Evolutionary conservation across 306 rosid genomes (phyloP).

Genomic region (Abrus precatorius): DNA sequence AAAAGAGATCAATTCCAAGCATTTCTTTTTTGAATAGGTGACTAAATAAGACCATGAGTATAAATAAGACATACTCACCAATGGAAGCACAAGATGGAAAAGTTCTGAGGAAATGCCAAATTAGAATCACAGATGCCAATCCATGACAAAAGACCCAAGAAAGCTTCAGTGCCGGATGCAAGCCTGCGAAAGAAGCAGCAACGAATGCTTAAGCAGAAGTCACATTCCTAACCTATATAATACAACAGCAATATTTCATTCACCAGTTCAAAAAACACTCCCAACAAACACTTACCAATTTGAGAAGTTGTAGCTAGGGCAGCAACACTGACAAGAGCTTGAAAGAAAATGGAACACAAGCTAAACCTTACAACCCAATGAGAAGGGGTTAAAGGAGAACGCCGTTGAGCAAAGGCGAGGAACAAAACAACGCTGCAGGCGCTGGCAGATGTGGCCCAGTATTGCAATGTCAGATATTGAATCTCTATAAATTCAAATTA

Average conservation of each 20-base stretch:
- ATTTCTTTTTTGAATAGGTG: not conserved
- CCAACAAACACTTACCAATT: constrained; percentile 61
- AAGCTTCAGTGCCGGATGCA: constrained; percentile 61
- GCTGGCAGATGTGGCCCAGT: constrained; percentile 89
- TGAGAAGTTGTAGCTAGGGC: constrained; percentile 62
- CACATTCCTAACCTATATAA: not conserved
- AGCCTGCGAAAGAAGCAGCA: constrained; percentile 56
- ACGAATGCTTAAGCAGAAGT: constrained; percentile 2
- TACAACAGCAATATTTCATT: constrained; percentile 1
- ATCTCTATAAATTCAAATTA: constrained; percentile 64
- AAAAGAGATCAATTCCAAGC: constrained; percentile 13
- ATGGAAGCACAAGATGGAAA: constrained; percentile 94
- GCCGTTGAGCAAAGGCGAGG: constrained; percentile 54
- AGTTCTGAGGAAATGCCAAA: constrained; percentile 74
- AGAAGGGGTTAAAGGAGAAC: constrained; percentile 25
- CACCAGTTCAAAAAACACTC: not conserved
- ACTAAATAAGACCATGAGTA: not conserved
- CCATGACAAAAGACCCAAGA: constrained; percentile 88
- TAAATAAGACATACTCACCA: constrained; percentile 65
- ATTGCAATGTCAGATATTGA: constrained; percentile 79
- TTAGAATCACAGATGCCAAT: constrained; percentile 77
- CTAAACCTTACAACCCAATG: constrained; percentile 62
- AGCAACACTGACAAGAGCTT: constrained; percentile 54
- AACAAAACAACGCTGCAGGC: constrained; percentile 71
- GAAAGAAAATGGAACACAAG: constrained; percentile 58